Base-by-base conservation (phyloP, 1,284 basidiomycete species). In the Pholiota adiposa region DNA sequence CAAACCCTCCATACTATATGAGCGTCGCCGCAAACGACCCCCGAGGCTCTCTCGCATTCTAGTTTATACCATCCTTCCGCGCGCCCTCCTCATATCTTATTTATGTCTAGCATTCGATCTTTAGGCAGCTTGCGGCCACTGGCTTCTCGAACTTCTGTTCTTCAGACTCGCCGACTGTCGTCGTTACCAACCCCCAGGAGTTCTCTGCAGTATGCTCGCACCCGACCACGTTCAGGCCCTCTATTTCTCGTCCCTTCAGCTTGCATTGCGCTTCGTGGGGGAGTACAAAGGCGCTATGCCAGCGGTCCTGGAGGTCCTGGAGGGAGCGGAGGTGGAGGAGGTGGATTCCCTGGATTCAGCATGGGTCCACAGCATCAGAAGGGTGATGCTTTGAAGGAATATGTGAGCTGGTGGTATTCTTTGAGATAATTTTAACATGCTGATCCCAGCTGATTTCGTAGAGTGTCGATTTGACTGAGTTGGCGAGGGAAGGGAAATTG, bases 351-450 rank as follows among this genome's bases (percentile, higher is more conserved):
- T 2, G 83, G 83, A 16, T 83, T 89, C 60, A 78, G 71, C 67
- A 67, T 83, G 54, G 81, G 83, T 51, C 80, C 79, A 54, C 84
- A 84, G 58, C 83, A 85, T 62, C 78, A 88, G 73, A 93, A 93
- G 69, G 93, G 93, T 9, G 91, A 92, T 21, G 89, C 92, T 1
- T 75, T 95, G 69, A 92, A 92, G 69, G 89, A 94, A 85, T 94
- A 88, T 70, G 90, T 92, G 67, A 64, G 88, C 83, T 14, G 16
- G 19, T 16, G n/a, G 43, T 49, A 19, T 11, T 31, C 33, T 2
- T 33, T 7, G 19, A 31, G n/a, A 2, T 14, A 19, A 25, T 38
- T 21, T 9, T 54, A 21, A 8, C 27, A 25, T 23, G 33, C 14
- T 51, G 27, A 40, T 18, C 11, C 38, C 7, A 23, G 43, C 5